These are phyloP conservation scores for Tephrocybe sp. DNA, from an alignment of 768 basidiomycete species.

Conservation along the genomic window DNA sequence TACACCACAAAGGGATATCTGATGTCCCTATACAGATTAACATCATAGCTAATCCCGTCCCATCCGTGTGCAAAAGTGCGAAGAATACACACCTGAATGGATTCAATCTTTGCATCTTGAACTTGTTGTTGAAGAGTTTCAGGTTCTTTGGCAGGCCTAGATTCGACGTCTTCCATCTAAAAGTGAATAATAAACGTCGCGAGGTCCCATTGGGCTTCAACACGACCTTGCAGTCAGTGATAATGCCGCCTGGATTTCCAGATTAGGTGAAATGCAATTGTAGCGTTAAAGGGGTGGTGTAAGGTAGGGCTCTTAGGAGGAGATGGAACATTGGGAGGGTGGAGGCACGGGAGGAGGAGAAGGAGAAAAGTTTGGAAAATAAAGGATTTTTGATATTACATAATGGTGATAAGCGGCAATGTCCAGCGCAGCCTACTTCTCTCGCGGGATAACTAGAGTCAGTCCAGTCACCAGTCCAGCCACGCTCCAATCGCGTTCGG, in stretches of 20 bases:
- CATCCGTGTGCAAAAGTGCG: conserved; percentile 4
- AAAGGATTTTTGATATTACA: too few species aligned
- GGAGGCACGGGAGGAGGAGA: too few species aligned
- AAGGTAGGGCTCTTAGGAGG: conserved; percentile 80
- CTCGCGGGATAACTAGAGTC: too few species aligned
- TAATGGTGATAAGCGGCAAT: too few species aligned
- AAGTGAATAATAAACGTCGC: conserved; percentile 29
- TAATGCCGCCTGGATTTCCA: conserved; percentile 58
- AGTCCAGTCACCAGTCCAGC: too few species aligned
- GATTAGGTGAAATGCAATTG: conserved; percentile 65
- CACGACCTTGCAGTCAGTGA: conserved; percentile 88
- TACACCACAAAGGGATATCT: too few species aligned
- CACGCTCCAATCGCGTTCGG: too few species aligned
- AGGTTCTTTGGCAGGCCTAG: not conserved
- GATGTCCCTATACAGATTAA: conserved; percentile 24
- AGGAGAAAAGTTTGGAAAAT: too few species aligned
- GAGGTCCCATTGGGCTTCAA: conserved; percentile 75
- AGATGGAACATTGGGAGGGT: conserved; percentile 82
- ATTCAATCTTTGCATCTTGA: conserved; percentile 39
- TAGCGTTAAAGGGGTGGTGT: conserved; percentile 62
- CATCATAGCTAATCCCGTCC: conserved; percentile 29
- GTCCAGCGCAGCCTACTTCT: too few species aligned
- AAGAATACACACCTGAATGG: conserved; percentile 68
- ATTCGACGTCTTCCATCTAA: too few species aligned
- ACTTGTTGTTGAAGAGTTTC: conserved; percentile 12